Evolutionary conservation across 805 yeast species (phyloP).

Genomic region (Candida argentea): DNA sequence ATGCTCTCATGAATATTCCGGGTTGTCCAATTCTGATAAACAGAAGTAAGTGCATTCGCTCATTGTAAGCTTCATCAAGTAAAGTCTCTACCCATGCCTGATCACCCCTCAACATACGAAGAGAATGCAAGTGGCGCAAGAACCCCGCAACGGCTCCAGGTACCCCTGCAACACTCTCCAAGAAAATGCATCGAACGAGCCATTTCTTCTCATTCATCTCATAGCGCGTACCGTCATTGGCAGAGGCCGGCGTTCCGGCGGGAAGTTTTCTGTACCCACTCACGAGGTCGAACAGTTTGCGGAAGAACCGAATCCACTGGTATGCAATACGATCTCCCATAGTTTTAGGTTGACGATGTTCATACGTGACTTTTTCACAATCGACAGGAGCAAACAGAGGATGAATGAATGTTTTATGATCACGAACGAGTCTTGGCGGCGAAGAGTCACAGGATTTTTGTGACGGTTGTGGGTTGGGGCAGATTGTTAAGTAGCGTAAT

Average conservation of each 20-base stretch:
- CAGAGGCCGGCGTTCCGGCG: constrained; percentile 15
- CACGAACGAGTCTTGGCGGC: neutral
- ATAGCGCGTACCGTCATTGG: constrained; percentile 21
- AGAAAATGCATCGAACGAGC: constrained; percentile 51
- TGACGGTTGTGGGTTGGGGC: too few relatives aligned
- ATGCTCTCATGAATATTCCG: constrained; percentile 40
- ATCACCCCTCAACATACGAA: constrained; percentile 53
- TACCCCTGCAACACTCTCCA: constrained; percentile 70
- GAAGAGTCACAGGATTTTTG: too few relatives aligned
- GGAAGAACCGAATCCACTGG: constrained; percentile 31
- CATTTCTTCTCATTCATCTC: constrained; percentile 42
- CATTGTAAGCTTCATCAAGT: constrained; percentile 68
- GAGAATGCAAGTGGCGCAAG: constrained; percentile 55
- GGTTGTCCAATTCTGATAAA: constrained; percentile 59
- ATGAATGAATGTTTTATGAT: constrained; percentile 8
- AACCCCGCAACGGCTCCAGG: constrained; percentile 74
- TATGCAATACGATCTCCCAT: constrained; percentile 45
- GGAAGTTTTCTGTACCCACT: constrained; percentile 65
- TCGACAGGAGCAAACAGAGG: constrained; percentile 21
- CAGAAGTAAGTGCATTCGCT: constrained; percentile 66
- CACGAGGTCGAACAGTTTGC: constrained; percentile 46
- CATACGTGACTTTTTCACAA: constrained; percentile 29
- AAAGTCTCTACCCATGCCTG: constrained; percentile 69
- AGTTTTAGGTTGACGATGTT: constrained; percentile 42
- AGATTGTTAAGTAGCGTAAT: too few relatives aligned